Percentiles rank a stretch among this genome's conserved stretches.
Evolutionary conservation across 176 grass and related monocot genomes (phyloP).

Genomic region (barley (Hordeum vulgare)): MorexV3_pseudomolecules_assembly NC_058522.1:185879841-185880340

Average conservation of each 20-base stretch:
- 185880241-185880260: slow-evolving; percentile 96
- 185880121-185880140: slow-evolving; percentile 81
- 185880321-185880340: neutral
- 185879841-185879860: slow-evolving; percentile 90
- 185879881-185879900: neutral
- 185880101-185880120: slow-evolving; percentile 96
- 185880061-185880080: slow-evolving; percentile 91
- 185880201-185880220: slow-evolving; percentile 19
- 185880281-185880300: slow-evolving; percentile 28
- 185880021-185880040: slow-evolving; percentile 99
- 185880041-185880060: slow-evolving; percentile 98
- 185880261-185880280: slow-evolving; percentile 84
- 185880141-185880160: slow-evolving; percentile 19
- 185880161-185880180: slow-evolving; percentile 7
- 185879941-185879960: slow-evolving; percentile 35
- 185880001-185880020: slow-evolving; percentile 83
- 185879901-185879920: slow-evolving; percentile 1
- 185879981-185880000: slow-evolving; percentile 84
- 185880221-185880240: slow-evolving; percentile 93
- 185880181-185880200: neutral
- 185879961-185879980: slow-evolving; percentile 97
- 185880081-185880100: slow-evolving; percentile 65
- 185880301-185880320: neutral
- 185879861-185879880: slow-evolving; percentile 6
- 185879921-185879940: neutral